phyloP scores from a whole-genome alignment of 352 stramenopile species.

The Globisporangium okanoganense region DNA sequence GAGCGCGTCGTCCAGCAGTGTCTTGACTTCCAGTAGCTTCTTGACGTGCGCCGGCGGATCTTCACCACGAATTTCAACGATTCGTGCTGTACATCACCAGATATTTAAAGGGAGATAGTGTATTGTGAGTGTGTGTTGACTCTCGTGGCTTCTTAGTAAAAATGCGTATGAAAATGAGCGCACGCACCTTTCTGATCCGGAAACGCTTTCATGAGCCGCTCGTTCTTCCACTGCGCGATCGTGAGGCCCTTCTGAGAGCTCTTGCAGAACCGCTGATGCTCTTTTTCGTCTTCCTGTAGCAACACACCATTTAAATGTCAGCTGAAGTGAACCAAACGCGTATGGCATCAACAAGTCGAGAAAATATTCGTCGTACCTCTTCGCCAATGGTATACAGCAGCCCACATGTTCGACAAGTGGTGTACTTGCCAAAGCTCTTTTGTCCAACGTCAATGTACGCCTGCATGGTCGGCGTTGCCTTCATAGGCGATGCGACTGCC shows the following conservation, averaged over 20 bases:
- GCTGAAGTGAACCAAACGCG: not conserved
- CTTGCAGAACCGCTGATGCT: constrained; percentile 64
- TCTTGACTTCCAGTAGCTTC: constrained; percentile 73
- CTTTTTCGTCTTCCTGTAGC: constrained; percentile 61
- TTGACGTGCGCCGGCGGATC: constrained; percentile 57
- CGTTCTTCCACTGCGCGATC: constrained; percentile 65
- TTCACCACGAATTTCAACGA: constrained; percentile 58
- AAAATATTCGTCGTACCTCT: constrained; percentile 27
- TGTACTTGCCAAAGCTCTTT: constrained; percentile 58
- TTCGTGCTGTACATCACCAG: constrained; percentile 32
- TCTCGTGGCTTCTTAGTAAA: no score
- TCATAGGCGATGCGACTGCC: constrained; percentile 7
- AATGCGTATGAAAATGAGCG: no score
- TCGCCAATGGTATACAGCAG: constrained; percentile 72
- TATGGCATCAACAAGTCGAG: not conserved
- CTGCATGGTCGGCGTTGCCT: constrained; percentile 29
- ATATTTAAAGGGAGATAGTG: not conserved
- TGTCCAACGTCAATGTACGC: constrained; percentile 77
- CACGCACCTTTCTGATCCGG: constrained; percentile 25
- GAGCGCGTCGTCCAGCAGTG: constrained; percentile 64
- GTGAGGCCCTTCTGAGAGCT: constrained; percentile 35
- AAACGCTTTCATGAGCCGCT: constrained; percentile 47
- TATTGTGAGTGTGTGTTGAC: no score
- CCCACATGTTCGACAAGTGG: constrained; percentile 54
- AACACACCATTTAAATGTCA: not conserved